Evolutionary conservation across 2,329 filamentous ascomycete species (phyloP).

Genomic region (Phoma sp.): DNA sequence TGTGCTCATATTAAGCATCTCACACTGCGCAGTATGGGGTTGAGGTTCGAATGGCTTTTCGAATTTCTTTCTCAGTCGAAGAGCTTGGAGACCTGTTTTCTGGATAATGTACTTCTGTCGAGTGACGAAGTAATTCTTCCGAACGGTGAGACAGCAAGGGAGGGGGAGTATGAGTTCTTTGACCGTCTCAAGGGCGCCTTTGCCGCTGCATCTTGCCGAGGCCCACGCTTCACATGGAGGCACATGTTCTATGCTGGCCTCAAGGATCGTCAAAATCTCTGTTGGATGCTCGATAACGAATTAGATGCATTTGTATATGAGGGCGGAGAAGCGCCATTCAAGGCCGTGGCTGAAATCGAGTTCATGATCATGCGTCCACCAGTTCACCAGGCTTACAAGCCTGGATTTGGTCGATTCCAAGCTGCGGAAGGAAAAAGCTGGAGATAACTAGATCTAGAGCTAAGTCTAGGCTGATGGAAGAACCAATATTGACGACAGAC

Average conservation of each 20-base stretch:
- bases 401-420: background rate
- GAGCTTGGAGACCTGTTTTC: no score
- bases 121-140: background rate
- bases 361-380: no score
- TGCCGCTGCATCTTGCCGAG: background rate
- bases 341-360: background rate
- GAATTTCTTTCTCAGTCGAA: no score
- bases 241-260: background rate
- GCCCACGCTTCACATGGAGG: background rate
- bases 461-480: no score
- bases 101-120: background rate
- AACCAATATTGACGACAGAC: no score
- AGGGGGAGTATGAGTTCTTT: background rate
- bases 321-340: background rate
- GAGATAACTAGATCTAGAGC: no score
- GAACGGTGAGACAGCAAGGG: no score
- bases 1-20: no score
- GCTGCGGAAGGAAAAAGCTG: no score
- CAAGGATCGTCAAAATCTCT: background rate
- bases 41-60: no score
- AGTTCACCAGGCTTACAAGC: background rate
- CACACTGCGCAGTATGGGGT: no score
- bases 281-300: background rate
- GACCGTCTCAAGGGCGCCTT: background rate
- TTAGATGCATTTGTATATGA: slow-evolving; percentile 6